phyloP scores from a whole-genome alignment of 2,329 filamentous ascomycete species.

The Diaporthe sp. region DNA sequence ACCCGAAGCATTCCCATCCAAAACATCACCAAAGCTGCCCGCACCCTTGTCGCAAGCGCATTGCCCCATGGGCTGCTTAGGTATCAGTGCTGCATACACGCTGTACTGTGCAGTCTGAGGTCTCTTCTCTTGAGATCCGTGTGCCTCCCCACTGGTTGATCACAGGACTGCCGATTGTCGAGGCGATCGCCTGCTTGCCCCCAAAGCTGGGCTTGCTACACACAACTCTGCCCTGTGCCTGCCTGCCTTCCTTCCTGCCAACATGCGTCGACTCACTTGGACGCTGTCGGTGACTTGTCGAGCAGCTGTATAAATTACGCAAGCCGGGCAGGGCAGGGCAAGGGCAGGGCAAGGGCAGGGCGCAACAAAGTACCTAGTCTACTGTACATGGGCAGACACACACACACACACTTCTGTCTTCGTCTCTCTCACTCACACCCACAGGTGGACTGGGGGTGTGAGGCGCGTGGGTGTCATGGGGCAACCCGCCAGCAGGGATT shows the following conservation, averaged over 20 bases:
- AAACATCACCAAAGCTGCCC: conserved; percentile 22
- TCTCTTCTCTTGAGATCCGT: conserved; percentile 8
- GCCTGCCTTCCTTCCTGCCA: not conserved
- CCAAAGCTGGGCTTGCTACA: conserved; percentile 10
- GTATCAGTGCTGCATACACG: conserved; percentile 8
- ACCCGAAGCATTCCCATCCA: conserved; percentile 30
- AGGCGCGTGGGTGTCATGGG: conserved; percentile 38
- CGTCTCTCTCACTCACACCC: not conserved
- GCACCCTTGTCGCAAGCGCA: conserved; percentile 24
- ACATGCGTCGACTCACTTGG: not conserved
- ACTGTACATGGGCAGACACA: not conserved
- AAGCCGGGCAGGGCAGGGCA: conserved; percentile 15
- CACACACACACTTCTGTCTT: not conserved
- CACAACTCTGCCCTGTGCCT: not conserved
- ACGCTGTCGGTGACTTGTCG: not conserved
- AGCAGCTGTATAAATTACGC: not conserved
- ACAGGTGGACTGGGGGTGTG: conserved; percentile 28
- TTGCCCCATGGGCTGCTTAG: conserved; percentile 17
- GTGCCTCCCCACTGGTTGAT: conserved; percentile 21
- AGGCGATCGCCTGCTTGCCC: conserved; percentile 16
- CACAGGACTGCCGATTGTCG: conserved; percentile 23
- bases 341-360: conserved; percentile 15
- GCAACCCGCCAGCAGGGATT: conserved; percentile 32
- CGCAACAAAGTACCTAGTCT: not conserved
- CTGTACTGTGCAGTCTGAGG: conserved; percentile 1